Evolutionary conservation across 176 grass and related monocot genomes (phyloP), one percentile per base, ranked within the genome.

Genomic region (Raddia guianensis): DNA sequence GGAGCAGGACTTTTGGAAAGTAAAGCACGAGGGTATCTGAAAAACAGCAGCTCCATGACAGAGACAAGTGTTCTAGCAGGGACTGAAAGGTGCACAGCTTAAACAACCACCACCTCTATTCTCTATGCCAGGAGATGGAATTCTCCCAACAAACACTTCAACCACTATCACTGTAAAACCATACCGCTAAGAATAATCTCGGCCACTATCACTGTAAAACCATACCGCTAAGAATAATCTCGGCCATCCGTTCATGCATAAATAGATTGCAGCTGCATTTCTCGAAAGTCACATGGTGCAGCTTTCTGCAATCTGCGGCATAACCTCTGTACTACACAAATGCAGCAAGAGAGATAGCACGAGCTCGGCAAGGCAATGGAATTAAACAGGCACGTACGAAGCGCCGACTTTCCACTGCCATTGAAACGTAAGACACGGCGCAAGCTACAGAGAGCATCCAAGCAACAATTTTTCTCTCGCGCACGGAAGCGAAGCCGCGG

Each of bases 31-130:
- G 80, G 72, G 46, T 13, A 63, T 50, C 13, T 72, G 65, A 80
- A 80, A 71, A 74, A 84, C 27, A 85, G 18, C 47, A 48, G 69
- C n/a, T 62, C 47, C 75, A 75, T 61, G 21, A 18, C 12, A 75
- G 61, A n/a, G 75, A 56, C 10, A 78, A n/a, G n/a, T 73, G 62
- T 77, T 77, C 47, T 64, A 62, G 77, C 20, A 79, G 33, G 45
- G 45, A 74, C 5, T n/a, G 51, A 77, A 66, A 79, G 49, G 33
- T 14, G 48, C 12, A 8, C 53, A 49, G 67, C n/a, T 62, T 47
- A 76, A 43, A 43, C 40, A 15, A 50, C 65, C 3, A 27, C 3
- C 12, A 59, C 4, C 12, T 56, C 49, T 57, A 20, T 4, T 6
- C 12, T 56, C 49, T 57, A 20, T 4, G 1, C 54, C 54, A 75